Base-by-base conservation (phyloP, 2,329 filamentous ascomycete genomes). In the Fonsecaea pedrosoi region DNA sequence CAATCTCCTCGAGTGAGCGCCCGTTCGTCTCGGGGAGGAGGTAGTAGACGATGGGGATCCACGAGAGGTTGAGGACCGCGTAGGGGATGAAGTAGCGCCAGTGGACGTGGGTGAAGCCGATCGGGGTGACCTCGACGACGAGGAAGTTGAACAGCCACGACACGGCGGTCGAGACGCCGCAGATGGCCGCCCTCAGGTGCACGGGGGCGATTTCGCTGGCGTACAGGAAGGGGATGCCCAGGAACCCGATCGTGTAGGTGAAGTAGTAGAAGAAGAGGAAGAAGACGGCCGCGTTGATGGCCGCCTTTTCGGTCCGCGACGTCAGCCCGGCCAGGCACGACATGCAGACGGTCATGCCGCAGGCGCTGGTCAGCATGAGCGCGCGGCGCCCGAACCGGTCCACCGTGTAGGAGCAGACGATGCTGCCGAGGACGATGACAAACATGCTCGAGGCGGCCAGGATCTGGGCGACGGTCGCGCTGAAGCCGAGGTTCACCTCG, bases 301-400 rank as follows among this genome's bases (percentile, higher is more conserved):
- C 80, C 1, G 85, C 81, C 1, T 78, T 66, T 2, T 77, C 78
- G 75, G 85, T 84, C 13, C 75, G 74, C 0, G 58, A 59, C 37
- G 75, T 77, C 72, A 82, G 83, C 21, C 80, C 74, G 5, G 81
- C 79, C 3, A 84, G 74, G 30, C 92, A 82, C 1, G 87, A 84
- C 90, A 92, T 92, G 60, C 86, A 87, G 1, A 83, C 74, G 42
- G 86, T 87, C 80, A 89, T 88, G 0, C 87, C 87, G 38, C 85
- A 78, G 0, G 87, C 86, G 61, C 90, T 90, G 69, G 91, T 86
- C 18, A 92, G 78, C 89, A 93, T 92, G 67, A 92, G 84, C 73
- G 86, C 85, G 18, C 90, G 84, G 34, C 90, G 80, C 13, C 83
- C 83, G 60, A 83, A 76, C 59, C 78, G 79, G 70, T 85, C 82